Evolutionary conservation across 306 rosid species (phyloP), one percentile per base, ranked within the genome.

Genomic region (Vigna hirtella): DNA sequence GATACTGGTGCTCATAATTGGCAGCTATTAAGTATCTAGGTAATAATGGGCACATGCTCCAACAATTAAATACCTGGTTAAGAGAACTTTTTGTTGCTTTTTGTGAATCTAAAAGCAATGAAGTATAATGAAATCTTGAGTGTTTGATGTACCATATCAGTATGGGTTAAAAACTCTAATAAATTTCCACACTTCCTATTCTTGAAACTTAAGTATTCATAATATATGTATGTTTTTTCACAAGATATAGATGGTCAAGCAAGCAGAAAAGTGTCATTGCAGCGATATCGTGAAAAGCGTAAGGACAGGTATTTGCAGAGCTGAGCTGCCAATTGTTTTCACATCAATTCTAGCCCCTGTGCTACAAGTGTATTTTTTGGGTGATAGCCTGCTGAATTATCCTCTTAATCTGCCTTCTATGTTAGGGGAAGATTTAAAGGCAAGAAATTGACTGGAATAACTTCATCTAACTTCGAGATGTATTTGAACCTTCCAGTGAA

Each of bases 241-340:
- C 53, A 72, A 91, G 96, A 90, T 88, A 88, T 86, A 84, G 98
- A 96, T 79, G 97, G 98, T 66, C 97, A 87, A 81, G 94, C 89
- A 38, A 91, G 88, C 90, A 84, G 99, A 77, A 69, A 90, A 87
- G 85, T 85, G 74, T 93, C 91, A 4, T 50, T 96, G 87, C 94
- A 96, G 86, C 93, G 98, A 78, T 96, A 93, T 81, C 91, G 2
- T 61, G 98, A 93, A 82, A 96, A 96, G 91, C 86, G 91, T 72
- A 96, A 90, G 79, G 98, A 93, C 91, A 96, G 99, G 99, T 96
- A 81, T 32, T 76, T 28, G 77, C 74, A 47, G 71, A 43, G 26
- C 61, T 56, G 36, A 59, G 58, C 86, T 76, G 72, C 65, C 63
- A 57, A 80, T 73, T 78, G 70, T 80, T 70, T 70, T 53, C 75